Evolutionary conservation across 2,329 filamentous ascomycete species (phyloP).

Genomic region (Nothomitra cinnamomea): DNA sequence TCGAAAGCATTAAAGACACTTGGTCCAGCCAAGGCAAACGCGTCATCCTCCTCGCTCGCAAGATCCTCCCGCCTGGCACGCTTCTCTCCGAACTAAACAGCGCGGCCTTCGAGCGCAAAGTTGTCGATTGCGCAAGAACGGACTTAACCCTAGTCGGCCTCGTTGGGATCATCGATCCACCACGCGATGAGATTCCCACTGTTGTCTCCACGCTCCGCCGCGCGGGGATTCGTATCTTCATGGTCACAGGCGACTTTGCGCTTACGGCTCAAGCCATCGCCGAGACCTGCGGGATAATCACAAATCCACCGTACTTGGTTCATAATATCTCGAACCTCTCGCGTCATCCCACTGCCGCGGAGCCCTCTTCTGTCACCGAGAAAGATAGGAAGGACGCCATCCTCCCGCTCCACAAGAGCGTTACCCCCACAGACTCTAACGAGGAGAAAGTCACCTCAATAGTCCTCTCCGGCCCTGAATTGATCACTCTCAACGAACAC

Average conservation of each 20-base stretch:
- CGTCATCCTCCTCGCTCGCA: slow-evolving; percentile 49
- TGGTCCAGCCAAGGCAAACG: slow-evolving; percentile 54
- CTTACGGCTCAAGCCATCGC: slow-evolving; percentile 60
- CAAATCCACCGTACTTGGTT: slow-evolving; percentile 27
- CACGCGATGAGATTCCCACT: slow-evolving; percentile 38
- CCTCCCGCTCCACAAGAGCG: no score
- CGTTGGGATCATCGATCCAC: slow-evolving; percentile 42
- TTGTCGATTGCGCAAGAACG: slow-evolving; percentile 33
- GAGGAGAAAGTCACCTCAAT: slow-evolving; percentile 34
- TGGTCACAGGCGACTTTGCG: slow-evolving; percentile 66
- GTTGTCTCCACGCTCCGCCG: slow-evolving; percentile 44
- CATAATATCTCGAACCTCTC: no score
- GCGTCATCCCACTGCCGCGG: no score
- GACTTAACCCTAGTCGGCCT: slow-evolving; percentile 37
- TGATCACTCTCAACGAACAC: slow-evolving; percentile 44
- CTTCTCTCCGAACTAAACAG: slow-evolving; percentile 15
- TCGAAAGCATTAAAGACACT: slow-evolving; percentile 45
- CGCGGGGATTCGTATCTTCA: slow-evolving; percentile 60
- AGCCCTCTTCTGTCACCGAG: no score
- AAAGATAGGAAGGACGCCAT: no score
- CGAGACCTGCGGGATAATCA: slow-evolving; percentile 54
- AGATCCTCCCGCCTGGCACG: slow-evolving; percentile 24
- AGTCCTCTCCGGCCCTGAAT: slow-evolving; percentile 46
- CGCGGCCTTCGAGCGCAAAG: slow-evolving; percentile 38
- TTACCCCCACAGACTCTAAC: no score